A percentile compares a stretch with the other conserved stretches of the same genome.
Conservation (phyloP, 495 filamentous ascomycete species). For the Aspergillus kassunensis region DNA sequence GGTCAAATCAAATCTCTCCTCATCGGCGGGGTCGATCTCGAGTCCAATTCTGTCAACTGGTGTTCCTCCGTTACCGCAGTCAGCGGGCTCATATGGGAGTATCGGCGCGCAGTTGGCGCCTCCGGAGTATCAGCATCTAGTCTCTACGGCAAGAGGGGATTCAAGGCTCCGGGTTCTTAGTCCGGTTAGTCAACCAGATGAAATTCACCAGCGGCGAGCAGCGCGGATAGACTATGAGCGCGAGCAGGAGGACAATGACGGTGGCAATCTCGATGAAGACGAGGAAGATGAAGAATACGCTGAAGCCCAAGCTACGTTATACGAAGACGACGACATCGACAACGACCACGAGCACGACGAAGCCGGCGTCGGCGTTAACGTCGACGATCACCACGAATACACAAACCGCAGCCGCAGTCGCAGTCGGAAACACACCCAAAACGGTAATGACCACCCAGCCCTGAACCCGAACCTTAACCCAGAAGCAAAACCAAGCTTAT, state of each 20-base stretch:
- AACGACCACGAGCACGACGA: constrained; percentile 24
- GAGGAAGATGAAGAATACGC: constrained; percentile 47
- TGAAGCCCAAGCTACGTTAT: constrained; percentile 36
- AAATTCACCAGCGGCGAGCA: constrained; percentile 48
- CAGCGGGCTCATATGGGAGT: constrained; percentile 30
- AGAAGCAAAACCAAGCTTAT: constrained; percentile 21
- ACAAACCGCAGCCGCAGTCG: constrained; percentile 16
- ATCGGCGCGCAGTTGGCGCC: constrained; percentile 30
- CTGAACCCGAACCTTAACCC: not conserved
- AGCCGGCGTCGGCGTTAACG: constrained; percentile 1
- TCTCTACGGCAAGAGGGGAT: constrained; percentile 17
- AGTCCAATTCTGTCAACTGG: constrained; percentile 33
- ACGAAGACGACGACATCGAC: constrained; percentile 33
- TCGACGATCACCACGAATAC: constrained; percentile 13
- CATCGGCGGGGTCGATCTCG: constrained; percentile 52
- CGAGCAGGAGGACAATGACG: constrained; percentile 23
- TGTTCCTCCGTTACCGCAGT: constrained; percentile 31
- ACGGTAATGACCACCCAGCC: constrained; percentile 7
- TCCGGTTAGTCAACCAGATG: constrained; percentile 77
- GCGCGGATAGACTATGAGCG: constrained; percentile 30
- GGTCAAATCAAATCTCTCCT: constrained; percentile 76
- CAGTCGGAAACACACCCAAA: constrained; percentile 9
- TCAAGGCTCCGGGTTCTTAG: constrained; percentile 62
- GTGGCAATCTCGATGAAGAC: constrained; percentile 28
- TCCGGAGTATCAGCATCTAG: constrained; percentile 24